Conservation (phyloP, 257 asterid species). For the Paraleonurus japonicus region DNA sequence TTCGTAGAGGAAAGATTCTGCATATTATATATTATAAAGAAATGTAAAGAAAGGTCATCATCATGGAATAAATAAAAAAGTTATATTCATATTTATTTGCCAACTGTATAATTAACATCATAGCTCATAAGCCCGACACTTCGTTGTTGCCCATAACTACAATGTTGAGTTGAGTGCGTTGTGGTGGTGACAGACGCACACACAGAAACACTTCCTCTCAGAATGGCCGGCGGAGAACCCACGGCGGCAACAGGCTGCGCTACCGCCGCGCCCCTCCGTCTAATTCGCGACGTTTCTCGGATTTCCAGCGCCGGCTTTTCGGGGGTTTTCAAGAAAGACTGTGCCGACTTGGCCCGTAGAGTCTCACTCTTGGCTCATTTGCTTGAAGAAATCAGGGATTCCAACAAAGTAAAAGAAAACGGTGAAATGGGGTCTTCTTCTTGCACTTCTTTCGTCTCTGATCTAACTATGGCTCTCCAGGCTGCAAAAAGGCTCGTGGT, state of each 20-base stretch:
- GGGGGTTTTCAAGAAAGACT: slow-evolving; percentile 82
- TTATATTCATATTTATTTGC: background rate
- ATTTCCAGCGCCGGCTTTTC: slow-evolving; percentile 66
- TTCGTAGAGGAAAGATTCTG: background rate
- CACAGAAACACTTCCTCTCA: slow-evolving; percentile 17
- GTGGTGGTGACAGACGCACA: slow-evolving; percentile 28
- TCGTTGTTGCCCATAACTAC: slow-evolving; percentile 32
- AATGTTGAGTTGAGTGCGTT: slow-evolving; percentile 32
- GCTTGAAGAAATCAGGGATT: slow-evolving; percentile 78
- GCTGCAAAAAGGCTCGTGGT: slow-evolving; percentile 49
- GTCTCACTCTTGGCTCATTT: slow-evolving; percentile 73
- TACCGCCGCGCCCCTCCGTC: slow-evolving; percentile 44
- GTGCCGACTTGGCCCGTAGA: slow-evolving; percentile 76
- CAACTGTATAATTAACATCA: slow-evolving; percentile 29
- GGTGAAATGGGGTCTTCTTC: slow-evolving; percentile 40
- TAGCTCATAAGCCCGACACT: slow-evolving; percentile 23
- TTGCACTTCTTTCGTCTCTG: slow-evolving; percentile 47
- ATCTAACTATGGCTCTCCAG: slow-evolving; percentile 53
- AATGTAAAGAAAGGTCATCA: too few relatives aligned
- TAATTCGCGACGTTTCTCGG: slow-evolving; percentile 60
- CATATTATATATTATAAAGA: background rate
- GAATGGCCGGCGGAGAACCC: slow-evolving; percentile 62
- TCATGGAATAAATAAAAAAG: too few relatives aligned
- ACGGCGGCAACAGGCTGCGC: slow-evolving; percentile 33
- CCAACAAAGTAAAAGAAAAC: slow-evolving; percentile 23